Percentiles rank a stretch among this genome's conserved stretches.
Evolutionary conservation across 345 rosid genomes (phyloP).

Genomic region (Angophora floribunda): DNA sequence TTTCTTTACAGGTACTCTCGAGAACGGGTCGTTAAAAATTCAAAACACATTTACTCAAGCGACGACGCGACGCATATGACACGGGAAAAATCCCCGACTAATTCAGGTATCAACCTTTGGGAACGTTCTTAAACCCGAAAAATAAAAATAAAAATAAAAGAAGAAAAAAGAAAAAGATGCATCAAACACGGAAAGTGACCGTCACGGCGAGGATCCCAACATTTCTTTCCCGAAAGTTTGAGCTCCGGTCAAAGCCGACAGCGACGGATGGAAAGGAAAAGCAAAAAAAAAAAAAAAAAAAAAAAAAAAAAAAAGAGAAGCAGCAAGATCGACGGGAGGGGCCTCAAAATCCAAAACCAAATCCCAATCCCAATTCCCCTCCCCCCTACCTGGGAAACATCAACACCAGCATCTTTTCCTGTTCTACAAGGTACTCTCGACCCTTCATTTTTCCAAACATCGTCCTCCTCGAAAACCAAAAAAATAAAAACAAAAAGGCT

Average conservation of each 20-base stretch:
- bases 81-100: not conserved
- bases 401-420: not conserved
- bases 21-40: too few relatives aligned
- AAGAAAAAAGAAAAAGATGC: not conserved
- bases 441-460: not conserved
- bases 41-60: not conserved
- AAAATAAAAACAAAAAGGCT: too few relatives aligned
- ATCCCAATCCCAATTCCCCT: not conserved
- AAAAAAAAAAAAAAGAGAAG: not conserved
- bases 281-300: not conserved
- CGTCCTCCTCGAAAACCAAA: not conserved
- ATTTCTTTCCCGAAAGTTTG: not conserved
- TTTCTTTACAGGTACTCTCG: too few relatives aligned
- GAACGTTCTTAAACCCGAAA: not conserved
- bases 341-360: not conserved
- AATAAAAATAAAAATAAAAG: rapidly evolving
- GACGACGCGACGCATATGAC: not conserved
- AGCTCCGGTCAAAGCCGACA: not conserved
- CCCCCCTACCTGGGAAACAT: not conserved
- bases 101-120: rapidly evolving
- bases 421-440: rapidly evolving
- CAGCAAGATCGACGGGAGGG: not conserved
- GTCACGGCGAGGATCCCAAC: not conserved
- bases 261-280: not conserved
- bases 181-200: not conserved